Conservation (phyloP, 169 alveolate species). For the Cryptosporidium sp. region DNA sequence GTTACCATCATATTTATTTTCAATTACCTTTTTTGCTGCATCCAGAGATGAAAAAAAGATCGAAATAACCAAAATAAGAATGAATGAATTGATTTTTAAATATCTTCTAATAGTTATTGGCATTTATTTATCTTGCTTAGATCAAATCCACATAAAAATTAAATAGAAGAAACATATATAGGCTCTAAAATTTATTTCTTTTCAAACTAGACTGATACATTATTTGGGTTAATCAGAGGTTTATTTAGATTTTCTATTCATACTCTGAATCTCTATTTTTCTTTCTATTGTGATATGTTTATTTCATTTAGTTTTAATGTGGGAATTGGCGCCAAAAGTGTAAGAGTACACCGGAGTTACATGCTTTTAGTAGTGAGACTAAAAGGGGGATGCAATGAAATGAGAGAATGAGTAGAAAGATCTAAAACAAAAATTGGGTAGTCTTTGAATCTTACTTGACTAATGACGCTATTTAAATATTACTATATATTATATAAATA, state of each 20-base stretch:
- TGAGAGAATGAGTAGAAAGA: background rate
- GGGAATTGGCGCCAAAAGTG: background rate
- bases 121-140: background rate
- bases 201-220: no score
- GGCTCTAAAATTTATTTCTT: background rate
- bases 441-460: background rate
- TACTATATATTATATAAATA: background rate
- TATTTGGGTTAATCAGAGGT: background rate
- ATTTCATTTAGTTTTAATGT: background rate
- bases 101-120: background rate
- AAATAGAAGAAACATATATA: no score
- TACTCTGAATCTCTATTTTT: background rate
- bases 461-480: background rate
- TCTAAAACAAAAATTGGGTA: background rate
- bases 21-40: conserved; percentile 4
- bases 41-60: background rate
- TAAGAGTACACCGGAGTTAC: background rate
- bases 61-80: background rate
- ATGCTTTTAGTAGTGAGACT: background rate
- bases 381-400: background rate
- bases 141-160: background rate
- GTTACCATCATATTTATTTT: background rate
- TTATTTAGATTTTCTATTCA: background rate
- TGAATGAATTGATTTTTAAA: background rate
- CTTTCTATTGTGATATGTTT: no score